Percentiles rank a stretch among this genome's conserved stretches.
These are phyloP conservation scores for Glutinoglossum americanum DNA, from an alignment of 495 filamentous ascomycete species.

Conservation along the genomic window DNA sequence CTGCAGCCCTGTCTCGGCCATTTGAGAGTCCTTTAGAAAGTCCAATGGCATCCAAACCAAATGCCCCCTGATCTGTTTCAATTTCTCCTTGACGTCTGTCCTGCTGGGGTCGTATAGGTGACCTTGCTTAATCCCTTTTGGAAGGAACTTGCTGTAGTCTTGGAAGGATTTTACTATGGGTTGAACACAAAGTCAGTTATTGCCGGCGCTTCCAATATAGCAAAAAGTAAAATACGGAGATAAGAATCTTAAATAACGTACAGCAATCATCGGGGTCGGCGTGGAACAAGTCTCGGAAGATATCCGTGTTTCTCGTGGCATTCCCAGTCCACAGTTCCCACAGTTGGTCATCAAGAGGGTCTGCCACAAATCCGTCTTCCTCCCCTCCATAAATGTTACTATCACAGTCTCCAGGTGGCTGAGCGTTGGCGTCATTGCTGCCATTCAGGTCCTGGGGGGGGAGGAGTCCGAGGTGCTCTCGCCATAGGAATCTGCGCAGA, in stretches of 20 bases:
- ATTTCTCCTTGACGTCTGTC: conserved; percentile 45
- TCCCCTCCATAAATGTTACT: conserved; percentile 45
- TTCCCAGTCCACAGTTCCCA: conserved; percentile 69
- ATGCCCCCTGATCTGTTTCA: conserved; percentile 69
- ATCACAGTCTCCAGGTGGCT: conserved; percentile 51
- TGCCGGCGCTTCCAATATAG: too few relatives aligned
- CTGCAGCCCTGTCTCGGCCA: conserved; percentile 74
- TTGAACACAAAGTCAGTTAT: not conserved
- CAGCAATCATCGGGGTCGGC: conserved; percentile 78
- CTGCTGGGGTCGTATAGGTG: conserved; percentile 64
- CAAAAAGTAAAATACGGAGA: not conserved
- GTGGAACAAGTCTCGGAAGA: conserved; percentile 79
- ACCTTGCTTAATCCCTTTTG: conserved; percentile 50
- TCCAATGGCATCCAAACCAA: conserved; percentile 89
- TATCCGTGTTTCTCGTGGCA: conserved; percentile 57
- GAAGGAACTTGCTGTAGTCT: conserved; percentile 64
- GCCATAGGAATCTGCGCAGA: conserved; percentile 69
- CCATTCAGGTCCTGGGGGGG: conserved; percentile 54
- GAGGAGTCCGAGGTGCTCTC: conserved; percentile 76
- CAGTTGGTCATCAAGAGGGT: conserved; percentile 57
- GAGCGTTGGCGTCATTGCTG: conserved; percentile 51
- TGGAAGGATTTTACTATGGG: conserved; percentile 55
- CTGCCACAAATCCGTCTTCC: conserved; percentile 54
- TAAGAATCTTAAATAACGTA: conserved; percentile 15
- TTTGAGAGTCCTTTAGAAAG: conserved; percentile 62